phyloP scores from a whole-genome alignment of 768 basidiomycete species.

The Leccinum subgranulosum region DNA sequence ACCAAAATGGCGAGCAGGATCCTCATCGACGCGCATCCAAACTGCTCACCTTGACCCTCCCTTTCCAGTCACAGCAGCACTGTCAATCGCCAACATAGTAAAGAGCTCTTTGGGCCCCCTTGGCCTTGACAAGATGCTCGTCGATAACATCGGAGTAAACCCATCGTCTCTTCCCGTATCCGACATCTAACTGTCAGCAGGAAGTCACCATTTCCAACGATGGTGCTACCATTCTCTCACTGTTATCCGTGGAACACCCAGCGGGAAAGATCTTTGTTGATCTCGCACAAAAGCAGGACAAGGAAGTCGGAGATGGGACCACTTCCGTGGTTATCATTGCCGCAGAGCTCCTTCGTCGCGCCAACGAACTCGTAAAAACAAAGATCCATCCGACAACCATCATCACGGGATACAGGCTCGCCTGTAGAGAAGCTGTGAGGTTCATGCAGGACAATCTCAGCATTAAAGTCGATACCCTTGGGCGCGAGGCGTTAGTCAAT shows the following conservation, averaged over 20 bases:
- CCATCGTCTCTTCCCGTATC: not conserved
- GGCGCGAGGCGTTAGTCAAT: constrained; percentile 89
- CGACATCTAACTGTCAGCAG: constrained; percentile 38
- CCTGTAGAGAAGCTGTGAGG: constrained; percentile 95
- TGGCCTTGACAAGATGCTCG: constrained; percentile 95
- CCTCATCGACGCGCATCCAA: not conserved
- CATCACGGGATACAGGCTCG: constrained; percentile 96
- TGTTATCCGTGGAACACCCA: constrained; percentile 93
- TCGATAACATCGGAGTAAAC: constrained; percentile 94
- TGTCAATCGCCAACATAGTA: constrained; percentile 95
- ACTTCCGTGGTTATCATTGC: constrained; percentile 98
- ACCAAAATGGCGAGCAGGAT: constrained; percentile 81
- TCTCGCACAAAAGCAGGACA: constrained; percentile 98
- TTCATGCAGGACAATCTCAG: constrained; percentile 98
- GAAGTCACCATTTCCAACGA: constrained; percentile 99
- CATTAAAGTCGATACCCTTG: constrained; percentile 90
- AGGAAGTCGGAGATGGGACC: constrained; percentile 98
- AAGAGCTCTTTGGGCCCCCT: constrained; percentile 95
- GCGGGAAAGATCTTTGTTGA: constrained; percentile 97
- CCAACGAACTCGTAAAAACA: constrained; percentile 96
- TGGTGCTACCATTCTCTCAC: constrained; percentile 95
- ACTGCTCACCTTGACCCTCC: not conserved
- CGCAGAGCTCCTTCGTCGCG: constrained; percentile 92
- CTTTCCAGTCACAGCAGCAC: constrained; percentile 81
- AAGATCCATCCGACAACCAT: constrained; percentile 99